These are phyloP conservation scores for Colletotrichum costaricense DNA, from an alignment of 2,329 filamentous ascomycete species.

Conservation along the genomic window DNA sequence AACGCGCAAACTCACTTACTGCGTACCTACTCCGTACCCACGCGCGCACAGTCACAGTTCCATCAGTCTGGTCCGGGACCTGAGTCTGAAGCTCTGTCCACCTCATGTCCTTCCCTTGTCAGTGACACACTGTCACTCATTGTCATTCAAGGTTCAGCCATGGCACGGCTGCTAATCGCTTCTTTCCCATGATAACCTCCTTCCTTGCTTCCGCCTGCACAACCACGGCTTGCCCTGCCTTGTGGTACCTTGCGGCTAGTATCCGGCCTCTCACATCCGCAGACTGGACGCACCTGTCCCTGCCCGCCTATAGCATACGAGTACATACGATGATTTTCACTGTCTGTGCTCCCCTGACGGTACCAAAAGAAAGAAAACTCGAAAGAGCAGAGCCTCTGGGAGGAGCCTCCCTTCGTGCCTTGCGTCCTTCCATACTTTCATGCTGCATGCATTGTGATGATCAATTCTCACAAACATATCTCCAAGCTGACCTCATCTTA, in stretches of 20 bases:
- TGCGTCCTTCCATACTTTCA: background rate
- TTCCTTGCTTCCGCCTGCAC: background rate
- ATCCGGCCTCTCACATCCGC: background rate
- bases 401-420: background rate
- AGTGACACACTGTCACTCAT: background rate
- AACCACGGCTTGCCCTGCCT: background rate
- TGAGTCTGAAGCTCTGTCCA: background rate
- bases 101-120: background rate
- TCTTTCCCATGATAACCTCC: conserved; percentile 4
- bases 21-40: background rate
- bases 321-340: background rate
- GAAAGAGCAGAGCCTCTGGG: background rate
- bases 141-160: background rate
- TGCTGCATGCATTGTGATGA: background rate
- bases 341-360: background rate
- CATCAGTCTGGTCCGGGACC: background rate
- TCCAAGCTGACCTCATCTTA: conserved; percentile 11
- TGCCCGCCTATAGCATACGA: background rate
- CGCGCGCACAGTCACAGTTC: background rate
- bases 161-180: background rate
- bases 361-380: too few relatives aligned
- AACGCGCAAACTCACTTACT: too few relatives aligned
- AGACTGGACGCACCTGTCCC: background rate
- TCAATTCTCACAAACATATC: background rate
- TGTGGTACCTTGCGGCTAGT: background rate